These are phyloP conservation scores for Epichloe typhina DNA, from an alignment of 2,329 filamentous ascomycete species.

Conservation along the genomic window DNA sequence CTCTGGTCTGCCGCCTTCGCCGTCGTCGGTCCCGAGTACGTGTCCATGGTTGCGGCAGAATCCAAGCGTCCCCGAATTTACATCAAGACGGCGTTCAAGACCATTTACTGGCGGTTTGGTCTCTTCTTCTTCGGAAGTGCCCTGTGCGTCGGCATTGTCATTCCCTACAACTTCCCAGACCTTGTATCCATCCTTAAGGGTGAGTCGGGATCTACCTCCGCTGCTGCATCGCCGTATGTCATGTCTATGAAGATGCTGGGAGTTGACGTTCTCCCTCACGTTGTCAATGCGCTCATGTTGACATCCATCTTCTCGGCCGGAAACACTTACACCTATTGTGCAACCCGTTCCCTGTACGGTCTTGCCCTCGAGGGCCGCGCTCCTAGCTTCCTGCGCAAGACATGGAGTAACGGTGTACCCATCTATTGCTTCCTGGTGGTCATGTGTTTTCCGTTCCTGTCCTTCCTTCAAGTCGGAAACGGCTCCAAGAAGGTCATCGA, in stretches of 20 bases:
- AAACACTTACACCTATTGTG: conserved; percentile 39
- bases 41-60: conserved; percentile 57
- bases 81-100: conserved; percentile 58
- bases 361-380: conserved; percentile 37
- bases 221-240: conserved; percentile 48
- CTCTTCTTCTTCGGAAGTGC: conserved; percentile 60
- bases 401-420: conserved; percentile 47
- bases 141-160: conserved; percentile 50
- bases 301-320: conserved; percentile 33
- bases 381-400: conserved; percentile 40
- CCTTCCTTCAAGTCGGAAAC: conserved; percentile 37
- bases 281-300: conserved; percentile 41
- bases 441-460: conserved; percentile 39
- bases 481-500: conserved; percentile 35
- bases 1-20: conserved; percentile 52
- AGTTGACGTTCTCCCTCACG: conserved; percentile 38
- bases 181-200: conserved; percentile 37
- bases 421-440: conserved; percentile 42
- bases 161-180: conserved; percentile 49
- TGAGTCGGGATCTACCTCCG: conserved; percentile 19
- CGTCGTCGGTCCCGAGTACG: conserved; percentile 54
- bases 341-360: conserved; percentile 35
- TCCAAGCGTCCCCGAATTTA: conserved; percentile 48
- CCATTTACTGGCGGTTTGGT: conserved; percentile 58
- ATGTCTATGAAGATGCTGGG: conserved; percentile 46